These are phyloP conservation scores for Rhizopogon roseolus DNA, from an alignment of 768 basidiomycete genomes.

Conservation along the genomic window DNA sequence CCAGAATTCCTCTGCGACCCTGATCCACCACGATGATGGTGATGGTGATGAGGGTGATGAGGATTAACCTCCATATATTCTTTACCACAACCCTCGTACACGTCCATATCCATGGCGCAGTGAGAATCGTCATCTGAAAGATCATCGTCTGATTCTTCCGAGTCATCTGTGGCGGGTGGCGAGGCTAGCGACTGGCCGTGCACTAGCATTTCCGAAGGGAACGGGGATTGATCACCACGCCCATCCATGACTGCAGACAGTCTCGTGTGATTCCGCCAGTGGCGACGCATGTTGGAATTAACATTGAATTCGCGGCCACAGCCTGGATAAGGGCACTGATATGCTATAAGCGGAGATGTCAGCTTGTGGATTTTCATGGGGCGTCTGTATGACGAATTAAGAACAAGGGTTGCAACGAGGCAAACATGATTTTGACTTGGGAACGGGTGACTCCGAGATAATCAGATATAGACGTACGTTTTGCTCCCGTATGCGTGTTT, in stretches of 20 bases:
- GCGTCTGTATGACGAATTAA: background rate
- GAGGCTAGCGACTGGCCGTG: constrained; percentile 21
- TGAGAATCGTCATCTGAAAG: constrained; percentile 22
- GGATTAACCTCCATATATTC: constrained; percentile 13
- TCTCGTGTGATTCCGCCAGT: constrained; percentile 62
- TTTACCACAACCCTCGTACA: background rate
- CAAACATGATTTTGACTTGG: background rate
- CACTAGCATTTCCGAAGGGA: background rate
- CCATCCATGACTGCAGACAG: constrained; percentile 12
- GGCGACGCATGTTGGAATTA: constrained; percentile 81
- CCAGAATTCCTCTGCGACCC: background rate
- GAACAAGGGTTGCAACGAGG: constrained; percentile 1
- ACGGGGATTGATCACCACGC: constrained; percentile 7
- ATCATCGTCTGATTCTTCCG: constrained; percentile 13
- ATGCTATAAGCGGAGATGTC: constrained; percentile 40
- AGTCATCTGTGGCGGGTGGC: constrained; percentile 23
- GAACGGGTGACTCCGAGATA: background rate
- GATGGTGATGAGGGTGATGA: background rate
- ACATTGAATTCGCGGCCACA: constrained; percentile 80
- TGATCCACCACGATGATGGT: background rate
- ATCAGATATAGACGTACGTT: constrained; percentile 23
- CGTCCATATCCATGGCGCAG: constrained; percentile 21
- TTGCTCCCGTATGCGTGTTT: constrained; percentile 37
- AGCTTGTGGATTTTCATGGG: constrained; percentile 3
- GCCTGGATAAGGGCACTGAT: constrained; percentile 67